Conservation (phyloP, 2,329 filamentous ascomycete species). For the Apiospora pterosperma region DNA sequence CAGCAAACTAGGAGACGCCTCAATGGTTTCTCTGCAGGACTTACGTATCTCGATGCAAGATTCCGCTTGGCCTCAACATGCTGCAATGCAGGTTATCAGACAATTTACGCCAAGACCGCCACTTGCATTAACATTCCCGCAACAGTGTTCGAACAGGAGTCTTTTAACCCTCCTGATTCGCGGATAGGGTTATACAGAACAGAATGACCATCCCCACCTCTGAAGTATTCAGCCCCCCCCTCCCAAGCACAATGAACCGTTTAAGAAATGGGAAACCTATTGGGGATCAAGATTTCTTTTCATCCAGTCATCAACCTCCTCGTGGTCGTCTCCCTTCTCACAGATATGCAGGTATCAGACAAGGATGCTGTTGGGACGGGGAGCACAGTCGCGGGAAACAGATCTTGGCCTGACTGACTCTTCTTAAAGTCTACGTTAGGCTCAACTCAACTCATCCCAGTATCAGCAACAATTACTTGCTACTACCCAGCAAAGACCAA, state of each 20-base stretch:
- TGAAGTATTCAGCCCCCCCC: neutral
- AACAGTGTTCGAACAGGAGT: conserved; percentile 5
- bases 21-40: conserved; percentile 22
- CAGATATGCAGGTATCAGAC: neutral
- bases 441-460: neutral
- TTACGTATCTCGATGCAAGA: conserved; percentile 30
- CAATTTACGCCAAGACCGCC: conserved; percentile 22
- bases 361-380: neutral
- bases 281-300: neutral
- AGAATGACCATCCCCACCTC: neutral
- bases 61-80: conserved; percentile 25
- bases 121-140: conserved; percentile 20
- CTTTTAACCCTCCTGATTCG: neutral
- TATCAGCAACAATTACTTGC: neutral
- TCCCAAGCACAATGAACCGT: neutral
- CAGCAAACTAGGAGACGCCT: conserved; percentile 13
- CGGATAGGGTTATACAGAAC: neutral
- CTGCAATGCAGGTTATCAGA: neutral
- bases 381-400: neutral
- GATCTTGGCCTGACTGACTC: neutral
- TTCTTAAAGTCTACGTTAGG: neutral
- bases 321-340: neutral
- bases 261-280: neutral
- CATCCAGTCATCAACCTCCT: neutral
- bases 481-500: too few relatives aligned